These are phyloP conservation scores for Phytopythium delawarense DNA, from an alignment of 352 stramenopile genomes.

Conservation along the genomic window DNA sequence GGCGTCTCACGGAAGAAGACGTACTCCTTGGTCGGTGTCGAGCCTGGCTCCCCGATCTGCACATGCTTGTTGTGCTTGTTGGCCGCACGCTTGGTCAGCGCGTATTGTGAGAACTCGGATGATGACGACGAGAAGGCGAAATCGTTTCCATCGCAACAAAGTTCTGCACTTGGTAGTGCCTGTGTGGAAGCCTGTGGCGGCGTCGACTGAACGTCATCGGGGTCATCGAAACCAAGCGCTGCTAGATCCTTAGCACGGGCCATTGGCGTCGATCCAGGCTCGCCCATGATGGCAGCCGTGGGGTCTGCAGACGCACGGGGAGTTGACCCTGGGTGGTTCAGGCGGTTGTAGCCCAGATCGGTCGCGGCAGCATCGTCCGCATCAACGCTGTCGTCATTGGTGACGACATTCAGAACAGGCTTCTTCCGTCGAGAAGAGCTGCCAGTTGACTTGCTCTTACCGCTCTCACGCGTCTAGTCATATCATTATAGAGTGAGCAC, in stretches of 20 bases:
- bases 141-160: not conserved
- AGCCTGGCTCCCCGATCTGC: conserved; percentile 41
- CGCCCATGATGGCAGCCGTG: conserved; percentile 29
- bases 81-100: conserved; percentile 39
- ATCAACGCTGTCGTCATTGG: conserved; percentile 5
- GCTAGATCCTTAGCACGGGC: conserved; percentile 41
- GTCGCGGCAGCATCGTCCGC: conserved; percentile 6
- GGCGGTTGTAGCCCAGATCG: conserved; percentile 39
- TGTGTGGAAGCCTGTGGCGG: not conserved
- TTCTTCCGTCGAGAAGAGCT: conserved; percentile 22
- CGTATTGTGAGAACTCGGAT: conserved; percentile 44
- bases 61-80: conserved; percentile 54
- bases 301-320: conserved; percentile 30
- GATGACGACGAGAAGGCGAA: not conserved
- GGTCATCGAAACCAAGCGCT: conserved; percentile 46
- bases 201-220: conserved; percentile 17
- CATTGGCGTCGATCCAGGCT: conserved; percentile 60
- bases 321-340: conserved; percentile 60
- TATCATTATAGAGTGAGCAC: too few relatives aligned
- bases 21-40: conserved; percentile 76
- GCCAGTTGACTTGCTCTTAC: conserved; percentile 11
- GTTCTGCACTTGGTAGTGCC: not conserved
- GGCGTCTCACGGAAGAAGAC: conserved; percentile 82
- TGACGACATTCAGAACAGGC: conserved; percentile 40
- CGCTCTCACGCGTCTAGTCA: not conserved